Base-by-base conservation (phyloP, 305 asterid genomes). In the Fraxinus floribunda region DNA sequence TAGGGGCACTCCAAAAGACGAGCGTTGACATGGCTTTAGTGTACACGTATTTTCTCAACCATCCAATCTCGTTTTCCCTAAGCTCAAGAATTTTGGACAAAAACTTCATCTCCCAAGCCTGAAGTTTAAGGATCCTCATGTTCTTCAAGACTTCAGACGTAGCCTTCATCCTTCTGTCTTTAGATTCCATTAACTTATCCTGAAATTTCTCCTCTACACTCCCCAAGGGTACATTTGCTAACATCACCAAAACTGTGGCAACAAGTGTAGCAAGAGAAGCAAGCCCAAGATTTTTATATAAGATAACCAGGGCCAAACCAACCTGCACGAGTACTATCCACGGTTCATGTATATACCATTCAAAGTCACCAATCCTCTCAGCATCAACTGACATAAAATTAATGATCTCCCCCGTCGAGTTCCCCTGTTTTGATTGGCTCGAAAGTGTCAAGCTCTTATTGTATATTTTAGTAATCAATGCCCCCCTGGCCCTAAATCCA, bases 101-200 rank as follows among this genome's bases (percentile, higher is more conserved):
- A 80, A 91, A 92, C 87, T 89, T 92, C 92, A 90, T 74, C 86
- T 95, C 98, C 98, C 98, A 94, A 30, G 97, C 96, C 82, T 95
- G 98, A 68, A 95, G 94, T 81, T 94, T 95, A 77, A 95, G 96
- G 64, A 91, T 92, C 85, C 97, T 90, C 98, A 93, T 95, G 88
- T 93, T 93, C 89, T 96, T 87, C 88, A 95, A 86, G 32, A 95
- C 90, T 84, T 95, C 98, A 41, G 97, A 93, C 0, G 97, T 92
- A 0, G 92, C 88, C 82, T 93, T 95, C 98, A 94, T 95, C 89
- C 98, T 92, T 68, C 39, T 64, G 83, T 95, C 98, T 80, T 95
- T 95, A 0, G 93, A 88, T 85, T 89, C 85, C 98, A 95, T 95
- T n/a, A 95, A 83, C 80, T 80, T 82, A 1, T 86, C 93, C 88